Percentiles rank a stretch among this genome's conserved stretches.
Conservation (phyloP, 306 rosid species). For the Trichosanthes truncata region DNA sequence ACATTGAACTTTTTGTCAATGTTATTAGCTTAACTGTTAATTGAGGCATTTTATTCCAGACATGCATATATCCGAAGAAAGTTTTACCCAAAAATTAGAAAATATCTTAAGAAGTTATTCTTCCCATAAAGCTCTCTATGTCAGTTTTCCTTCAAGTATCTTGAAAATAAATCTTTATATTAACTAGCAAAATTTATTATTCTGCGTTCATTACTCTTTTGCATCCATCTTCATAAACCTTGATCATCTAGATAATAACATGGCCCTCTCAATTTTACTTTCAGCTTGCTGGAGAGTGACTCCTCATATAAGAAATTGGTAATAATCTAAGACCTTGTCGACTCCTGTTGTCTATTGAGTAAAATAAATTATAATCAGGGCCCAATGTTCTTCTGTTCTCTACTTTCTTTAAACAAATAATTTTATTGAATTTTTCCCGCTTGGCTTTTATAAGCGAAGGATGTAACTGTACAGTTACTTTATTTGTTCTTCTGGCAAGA, state of each 20-base stretch:
- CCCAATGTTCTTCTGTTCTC: not conserved
- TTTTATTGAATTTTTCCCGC: not conserved
- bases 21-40: not conserved
- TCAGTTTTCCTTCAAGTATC: not conserved
- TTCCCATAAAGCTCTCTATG: not conserved
- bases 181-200: not conserved
- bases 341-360: not conserved
- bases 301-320: constrained; percentile 27
- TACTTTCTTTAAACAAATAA: not conserved
- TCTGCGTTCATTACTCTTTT: not conserved
- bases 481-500: not conserved
- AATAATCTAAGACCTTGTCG: not conserved
- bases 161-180: not conserved
- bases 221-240: not conserved
- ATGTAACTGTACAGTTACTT: not conserved
- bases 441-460: not conserved
- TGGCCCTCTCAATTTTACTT: constrained; percentile 11
- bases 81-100: not conserved
- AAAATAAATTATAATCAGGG: not conserved
- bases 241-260: not conserved
- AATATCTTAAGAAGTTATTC: not conserved
- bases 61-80: not conserved
- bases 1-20: not conserved
- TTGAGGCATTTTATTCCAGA: not conserved
- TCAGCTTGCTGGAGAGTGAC: constrained; percentile 35